Percentiles rank a stretch among this genome's conserved stretches.
Conservation (phyloP, 768 basidiomycete genomes). For the Psilocybe azurescens region DNA sequence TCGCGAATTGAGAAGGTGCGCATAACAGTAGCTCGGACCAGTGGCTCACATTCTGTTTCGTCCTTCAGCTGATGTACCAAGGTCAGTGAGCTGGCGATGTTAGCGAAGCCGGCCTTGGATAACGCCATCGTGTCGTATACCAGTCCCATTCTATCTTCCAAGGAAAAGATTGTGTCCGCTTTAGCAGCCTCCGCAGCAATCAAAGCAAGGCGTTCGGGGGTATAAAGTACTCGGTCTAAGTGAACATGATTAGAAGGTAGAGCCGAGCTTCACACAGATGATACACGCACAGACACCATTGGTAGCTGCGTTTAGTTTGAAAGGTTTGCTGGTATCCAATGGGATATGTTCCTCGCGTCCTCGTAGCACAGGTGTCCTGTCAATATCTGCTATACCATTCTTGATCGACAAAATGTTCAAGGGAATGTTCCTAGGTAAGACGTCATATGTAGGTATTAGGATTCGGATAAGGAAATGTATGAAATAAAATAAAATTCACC, state of each 20-base stretch:
- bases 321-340: constrained; percentile 77
- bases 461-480: not conserved
- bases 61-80: constrained; percentile 70
- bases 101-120: constrained; percentile 80
- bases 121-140: constrained; percentile 84
- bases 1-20: not conserved
- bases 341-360: constrained; percentile 70
- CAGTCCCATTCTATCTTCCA: constrained; percentile 92
- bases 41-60: constrained; percentile 72
- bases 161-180: constrained; percentile 64
- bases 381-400: constrained; percentile 48
- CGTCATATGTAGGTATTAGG: no score
- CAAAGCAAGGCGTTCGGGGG: constrained; percentile 74
- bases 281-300: constrained; percentile 82
- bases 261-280: not conserved
- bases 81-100: constrained; percentile 77
- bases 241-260: not conserved
- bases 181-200: constrained; percentile 85
- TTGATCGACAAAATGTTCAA: constrained; percentile 71
- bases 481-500: constrained; percentile 47
- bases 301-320: constrained; percentile 91
- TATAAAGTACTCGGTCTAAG: constrained; percentile 85
- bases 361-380: constrained; percentile 68
- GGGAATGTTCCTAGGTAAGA: constrained; percentile 71
- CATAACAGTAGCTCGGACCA: not conserved